Conservation (phyloP, 176 grass and related monocot genomes). For the Saccharum spontaneum region DNA sequence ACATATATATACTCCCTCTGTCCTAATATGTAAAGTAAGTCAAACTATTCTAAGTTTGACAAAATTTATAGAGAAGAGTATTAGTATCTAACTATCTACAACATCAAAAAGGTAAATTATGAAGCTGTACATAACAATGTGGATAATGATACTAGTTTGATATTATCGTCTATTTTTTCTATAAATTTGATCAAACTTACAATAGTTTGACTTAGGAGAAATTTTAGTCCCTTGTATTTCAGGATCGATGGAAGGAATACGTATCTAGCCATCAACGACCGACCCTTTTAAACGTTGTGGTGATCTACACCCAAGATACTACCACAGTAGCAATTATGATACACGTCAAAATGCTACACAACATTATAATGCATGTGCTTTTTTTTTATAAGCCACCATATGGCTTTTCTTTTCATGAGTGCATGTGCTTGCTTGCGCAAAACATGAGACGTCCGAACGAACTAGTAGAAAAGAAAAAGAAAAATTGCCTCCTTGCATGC, state of each 20-base stretch:
- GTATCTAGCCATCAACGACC: neutral
- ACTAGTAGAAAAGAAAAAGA: neutral
- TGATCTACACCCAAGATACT: conserved; percentile 40
- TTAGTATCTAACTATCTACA: no score
- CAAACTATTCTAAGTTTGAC: neutral
- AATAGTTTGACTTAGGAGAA: neutral
- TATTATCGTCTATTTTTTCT: neutral
- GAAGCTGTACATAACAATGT: neutral
- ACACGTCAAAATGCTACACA: conserved; percentile 55
- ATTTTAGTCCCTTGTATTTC: neutral
- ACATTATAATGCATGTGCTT: conserved; percentile 14
- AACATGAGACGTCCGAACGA: neutral
- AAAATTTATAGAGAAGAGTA: neutral
- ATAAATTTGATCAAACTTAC: neutral
- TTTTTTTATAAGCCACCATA: neutral
- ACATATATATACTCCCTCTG: neutral
- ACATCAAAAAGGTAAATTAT: neutral
- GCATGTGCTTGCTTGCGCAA: conserved; percentile 52
- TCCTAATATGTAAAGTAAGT: neutral
- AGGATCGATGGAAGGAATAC: neutral
- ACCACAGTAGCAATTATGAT: conserved; percentile 45
- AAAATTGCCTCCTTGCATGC: neutral
- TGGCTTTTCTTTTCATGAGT: conserved; percentile 23
- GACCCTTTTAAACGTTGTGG: conserved; percentile 35
- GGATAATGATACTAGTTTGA: neutral